A percentile compares a stretch with the other conserved stretches of the same genome.
Conservation (phyloP, 23 red algal species). For the Gracilaria gracilis region DNA sequence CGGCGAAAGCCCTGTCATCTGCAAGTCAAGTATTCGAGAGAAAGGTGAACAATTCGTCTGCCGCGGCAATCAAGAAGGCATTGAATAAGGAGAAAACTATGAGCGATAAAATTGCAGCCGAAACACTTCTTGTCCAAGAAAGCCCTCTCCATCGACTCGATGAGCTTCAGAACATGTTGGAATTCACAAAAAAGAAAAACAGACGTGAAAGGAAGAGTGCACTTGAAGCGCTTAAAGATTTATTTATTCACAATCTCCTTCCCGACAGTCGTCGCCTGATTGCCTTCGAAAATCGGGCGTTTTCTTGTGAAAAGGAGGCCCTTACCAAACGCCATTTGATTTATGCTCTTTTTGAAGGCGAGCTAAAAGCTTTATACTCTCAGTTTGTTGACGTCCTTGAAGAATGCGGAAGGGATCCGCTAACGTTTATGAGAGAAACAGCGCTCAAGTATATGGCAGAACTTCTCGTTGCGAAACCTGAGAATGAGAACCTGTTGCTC, state of each 20-base stretch:
- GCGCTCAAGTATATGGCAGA: conserved; percentile 70
- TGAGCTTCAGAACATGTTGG: conserved; percentile 64
- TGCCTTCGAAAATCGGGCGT: conserved; percentile 69
- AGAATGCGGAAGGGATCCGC: conserved; percentile 64
- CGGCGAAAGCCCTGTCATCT: conserved; percentile 47
- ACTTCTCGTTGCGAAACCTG: conserved; percentile 83
- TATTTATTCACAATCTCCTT: conserved; percentile 85
- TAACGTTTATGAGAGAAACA: conserved; percentile 69
- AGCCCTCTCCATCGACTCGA: conserved; percentile 78
- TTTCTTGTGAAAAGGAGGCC: conserved; percentile 22
- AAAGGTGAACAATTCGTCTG: conserved; percentile 8
- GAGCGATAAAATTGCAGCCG: conserved; percentile 75
- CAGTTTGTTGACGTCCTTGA: conserved; percentile 71
- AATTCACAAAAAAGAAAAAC: conserved; percentile 54
- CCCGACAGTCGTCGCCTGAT: conserved; percentile 69
- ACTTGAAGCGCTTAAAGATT: conserved; percentile 84
- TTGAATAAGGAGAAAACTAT: conserved; percentile 51
- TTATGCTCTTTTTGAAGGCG: conserved; percentile 85
- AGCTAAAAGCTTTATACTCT: conserved; percentile 77
- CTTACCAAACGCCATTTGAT: conserved; percentile 77
- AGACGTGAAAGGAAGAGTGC: conserved; percentile 52
- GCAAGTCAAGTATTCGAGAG: conserved; percentile 46
- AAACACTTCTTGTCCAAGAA: conserved; percentile 76
- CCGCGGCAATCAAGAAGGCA: conserved; percentile 23
- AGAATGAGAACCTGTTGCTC: conserved; percentile 82